Base-by-base conservation (phyloP, 495 filamentous ascomycete species). In the Penicillium flavigenum region DNA sequence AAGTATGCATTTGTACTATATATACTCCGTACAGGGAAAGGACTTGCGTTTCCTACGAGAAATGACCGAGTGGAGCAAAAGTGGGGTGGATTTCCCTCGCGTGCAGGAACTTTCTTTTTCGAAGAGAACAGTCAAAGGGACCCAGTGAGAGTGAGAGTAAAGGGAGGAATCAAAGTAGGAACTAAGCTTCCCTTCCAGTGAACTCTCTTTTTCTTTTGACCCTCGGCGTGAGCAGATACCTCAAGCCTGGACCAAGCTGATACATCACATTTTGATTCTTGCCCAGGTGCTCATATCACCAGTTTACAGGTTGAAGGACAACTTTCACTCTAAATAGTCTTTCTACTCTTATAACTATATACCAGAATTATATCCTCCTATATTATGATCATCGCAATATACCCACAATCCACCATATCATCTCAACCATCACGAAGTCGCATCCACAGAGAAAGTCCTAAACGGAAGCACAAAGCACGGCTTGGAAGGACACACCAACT, bases 401-500 rank as follows among this genome's bases (percentile, higher is more conserved):
- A 43, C 42, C 20, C 8, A 2, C 19, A 24, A 10, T 1, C 22
- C 22, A 1, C 24, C 24, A 26, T n/a, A 12, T 12, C 22, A 16
- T 22, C 19, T 5, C 31, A 31, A 2, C 17, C 9, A 12, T 51
- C 32, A 38, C 43, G 42, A 27, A 47, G 54, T 51, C 47, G 12
- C n/a, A 26, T 60, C 56, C 20, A 24, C 61, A 10, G 43, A 58
- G 63, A 64, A 74, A 50, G 58, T 61, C 9, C 56, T 60, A 38
- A 74, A 69, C 19, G 70, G 69, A 26, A 74, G 62, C 41, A 74
- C 67, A 42, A 70, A 36, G 44, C 74, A 76, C 46, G 74, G 70
- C 10, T 52, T 63, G 12, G 60, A 63, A 8, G 75, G 71, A 61
- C 81, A 83, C 14, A 83, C 76, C 11, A 73, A 51, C 27, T 56